Base-by-base conservation (phyloP, 257 asterid genomes). In the Solanum peruvianum region DNA sequence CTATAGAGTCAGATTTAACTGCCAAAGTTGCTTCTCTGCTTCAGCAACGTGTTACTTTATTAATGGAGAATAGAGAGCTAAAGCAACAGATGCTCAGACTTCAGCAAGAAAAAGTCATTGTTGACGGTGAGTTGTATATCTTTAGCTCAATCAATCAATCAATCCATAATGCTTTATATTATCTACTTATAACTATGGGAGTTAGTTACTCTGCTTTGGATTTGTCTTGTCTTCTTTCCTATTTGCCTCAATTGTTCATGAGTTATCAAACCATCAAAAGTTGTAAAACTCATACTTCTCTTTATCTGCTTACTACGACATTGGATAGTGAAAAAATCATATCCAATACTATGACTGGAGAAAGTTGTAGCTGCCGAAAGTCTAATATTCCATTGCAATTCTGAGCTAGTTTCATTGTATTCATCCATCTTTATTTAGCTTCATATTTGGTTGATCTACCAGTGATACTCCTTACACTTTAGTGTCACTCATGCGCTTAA, bases 1-100 rank as follows among this genome's bases (percentile, higher is more conserved):
- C 92, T 87, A 58, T 91, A 58, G 95, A 94, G 69, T 91, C 94
- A 23, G 97, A 95, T 71, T 90, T 95, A 96, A 90, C 95, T 86
- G 88, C 89, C 18, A 92, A 91, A 84, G 94, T 95, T 83, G 92
- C 94, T 64, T 88, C 93, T 69, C 87, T 94, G 29, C 78, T 92
- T 87, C 96, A 91, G 91, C 96, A 89, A 76, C 91, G 89, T 29
- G 87, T 89, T 91, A 90, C 97, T 87, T 88, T 96, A 78, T 90
- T 94, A 64, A 37, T 92, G 88, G 98, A 96, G 89, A 96, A 96
- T 60, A 91, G 56, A 92, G 87, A 94, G 76, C 91, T 96, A 87
- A 96, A 95, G 92, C 97, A 94, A 90, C 94, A 87, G 78, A 85
- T 95, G 18, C 80, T 86, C 85, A 92, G 93, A 86, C 82, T 90